Evolutionary conservation across 192 early-diverging fungal genomes (phyloP).

Genomic region (Coemansia sp.): DNA sequence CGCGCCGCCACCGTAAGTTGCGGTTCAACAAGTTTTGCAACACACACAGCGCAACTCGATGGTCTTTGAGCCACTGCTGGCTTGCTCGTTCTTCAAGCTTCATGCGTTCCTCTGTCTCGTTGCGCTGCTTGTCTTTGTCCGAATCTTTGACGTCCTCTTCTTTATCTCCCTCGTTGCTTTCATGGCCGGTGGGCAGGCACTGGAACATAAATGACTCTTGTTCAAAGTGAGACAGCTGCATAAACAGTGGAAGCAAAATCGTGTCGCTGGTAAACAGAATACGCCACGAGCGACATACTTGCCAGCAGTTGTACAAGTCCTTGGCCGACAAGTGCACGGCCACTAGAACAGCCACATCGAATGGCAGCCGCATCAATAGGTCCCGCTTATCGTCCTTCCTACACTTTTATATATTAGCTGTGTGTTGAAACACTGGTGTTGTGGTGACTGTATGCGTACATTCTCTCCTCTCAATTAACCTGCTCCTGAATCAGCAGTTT

Average conservation of each 20-base stretch:
- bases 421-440: not conserved
- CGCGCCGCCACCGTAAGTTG: constrained; percentile 31
- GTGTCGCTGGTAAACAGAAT: constrained; percentile 27
- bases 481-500: too few relatives aligned
- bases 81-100: constrained; percentile 33
- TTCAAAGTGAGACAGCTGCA: constrained; percentile 46
- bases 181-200: constrained; percentile 27
- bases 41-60: constrained; percentile 21
- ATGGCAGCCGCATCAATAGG: constrained; percentile 39
- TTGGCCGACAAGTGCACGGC: constrained; percentile 15
- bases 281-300: constrained; percentile 32
- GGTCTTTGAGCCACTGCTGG: constrained; percentile 45
- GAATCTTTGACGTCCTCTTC: not conserved
- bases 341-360: constrained; percentile 39
- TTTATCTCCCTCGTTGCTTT: constrained; percentile 5
- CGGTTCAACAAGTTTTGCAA: constrained; percentile 47
- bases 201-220: constrained; percentile 49
- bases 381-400: constrained; percentile 22
- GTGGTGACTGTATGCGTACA: not conserved
- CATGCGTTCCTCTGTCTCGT: constrained; percentile 4
- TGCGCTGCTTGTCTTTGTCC: not conserved
- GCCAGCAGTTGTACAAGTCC: constrained; percentile 41
- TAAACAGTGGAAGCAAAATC: constrained; percentile 23
- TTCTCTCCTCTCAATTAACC: not conserved
- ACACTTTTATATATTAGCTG: not conserved